phyloP scores from a whole-genome alignment of 306 rosid species.

The Biancaea sappan region DNA sequence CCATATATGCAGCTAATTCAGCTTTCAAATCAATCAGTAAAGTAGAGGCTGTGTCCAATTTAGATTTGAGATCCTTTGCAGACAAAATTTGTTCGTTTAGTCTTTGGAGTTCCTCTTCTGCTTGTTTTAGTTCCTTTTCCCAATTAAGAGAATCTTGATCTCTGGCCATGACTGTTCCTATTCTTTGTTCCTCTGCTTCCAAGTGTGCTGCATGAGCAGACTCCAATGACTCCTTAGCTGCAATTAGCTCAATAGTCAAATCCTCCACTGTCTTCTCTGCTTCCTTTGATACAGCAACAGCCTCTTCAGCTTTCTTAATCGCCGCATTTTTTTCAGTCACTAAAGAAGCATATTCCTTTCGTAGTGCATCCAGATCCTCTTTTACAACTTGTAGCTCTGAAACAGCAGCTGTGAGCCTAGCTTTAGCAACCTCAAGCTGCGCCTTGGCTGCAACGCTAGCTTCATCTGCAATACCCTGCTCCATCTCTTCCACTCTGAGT shows the following conservation, averaged over 20 bases:
- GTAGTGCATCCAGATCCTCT: constrained; percentile 76
- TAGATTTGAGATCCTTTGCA: constrained; percentile 80
- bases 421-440: constrained; percentile 97
- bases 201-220: constrained; percentile 90
- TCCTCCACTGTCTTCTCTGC: constrained; percentile 95
- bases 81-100: constrained; percentile 73
- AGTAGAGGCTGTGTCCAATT: constrained; percentile 79
- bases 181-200: constrained; percentile 97
- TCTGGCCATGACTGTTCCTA: constrained; percentile 90
- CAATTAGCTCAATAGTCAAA: constrained; percentile 83
- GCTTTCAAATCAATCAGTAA: constrained; percentile 81
- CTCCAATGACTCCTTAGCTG: constrained; percentile 82
- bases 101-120: constrained; percentile 86
- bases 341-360: constrained; percentile 74
- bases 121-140: constrained; percentile 92
- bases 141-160: constrained; percentile 93
- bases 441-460: constrained; percentile 98
- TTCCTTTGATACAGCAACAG: constrained; percentile 80
- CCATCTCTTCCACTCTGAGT: constrained; percentile 99
- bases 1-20: constrained; percentile 89
- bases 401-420: constrained; percentile 76
- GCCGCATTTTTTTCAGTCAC: constrained; percentile 73
- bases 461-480: constrained; percentile 97
- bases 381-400: constrained; percentile 75
- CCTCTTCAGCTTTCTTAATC: constrained; percentile 79